Percentiles rank a stretch among this genome's conserved stretches.
These are phyloP conservation scores for Sporisorium scitamineum DNA, from an alignment of 1,284 basidiomycete species.

Conservation along the genomic window DNA sequence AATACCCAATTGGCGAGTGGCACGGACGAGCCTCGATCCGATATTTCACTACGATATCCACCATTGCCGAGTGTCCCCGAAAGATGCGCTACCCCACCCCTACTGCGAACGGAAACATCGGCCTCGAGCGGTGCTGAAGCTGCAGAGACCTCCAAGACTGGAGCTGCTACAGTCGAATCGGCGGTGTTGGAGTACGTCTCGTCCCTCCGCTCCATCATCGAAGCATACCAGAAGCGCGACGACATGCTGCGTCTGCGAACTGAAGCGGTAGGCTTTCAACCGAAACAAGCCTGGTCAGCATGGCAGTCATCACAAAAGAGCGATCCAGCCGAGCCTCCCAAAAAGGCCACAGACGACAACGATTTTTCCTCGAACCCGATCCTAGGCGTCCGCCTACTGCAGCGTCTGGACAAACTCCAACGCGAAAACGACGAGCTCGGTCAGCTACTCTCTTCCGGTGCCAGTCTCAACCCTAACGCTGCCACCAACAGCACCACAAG, in stretches of 20 bases:
- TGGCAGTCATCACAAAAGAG: constrained; percentile 11
- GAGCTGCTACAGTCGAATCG: background rate
- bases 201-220: constrained; percentile 18
- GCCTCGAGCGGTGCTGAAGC: background rate
- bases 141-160: background rate
- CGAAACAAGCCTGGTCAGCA: constrained; percentile 35
- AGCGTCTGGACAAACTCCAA: constrained; percentile 42
- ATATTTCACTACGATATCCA: constrained; percentile 45
- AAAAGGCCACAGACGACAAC: background rate
- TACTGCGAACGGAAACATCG: background rate
- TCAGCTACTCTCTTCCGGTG: constrained; percentile 16
- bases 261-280: constrained; percentile 54
- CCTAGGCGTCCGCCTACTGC: constrained; percentile 50
- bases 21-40: constrained; percentile 3
- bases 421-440: constrained; percentile 52
- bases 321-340: background rate
- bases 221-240: constrained; percentile 35
- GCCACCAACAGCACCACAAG: background rate
- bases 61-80: constrained; percentile 19
- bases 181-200: constrained; percentile 19
- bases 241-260: constrained; percentile 46
- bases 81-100: constrained; percentile 16
- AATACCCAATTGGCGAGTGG: background rate
- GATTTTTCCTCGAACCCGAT: constrained; percentile 22
- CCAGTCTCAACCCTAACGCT: background rate